A percentile compares a stretch with the other conserved stretches of the same genome.
These are phyloP conservation scores for Pisolithus marmoratus DNA, from an alignment of 768 basidiomycete species.

Conservation along the genomic window DNA sequence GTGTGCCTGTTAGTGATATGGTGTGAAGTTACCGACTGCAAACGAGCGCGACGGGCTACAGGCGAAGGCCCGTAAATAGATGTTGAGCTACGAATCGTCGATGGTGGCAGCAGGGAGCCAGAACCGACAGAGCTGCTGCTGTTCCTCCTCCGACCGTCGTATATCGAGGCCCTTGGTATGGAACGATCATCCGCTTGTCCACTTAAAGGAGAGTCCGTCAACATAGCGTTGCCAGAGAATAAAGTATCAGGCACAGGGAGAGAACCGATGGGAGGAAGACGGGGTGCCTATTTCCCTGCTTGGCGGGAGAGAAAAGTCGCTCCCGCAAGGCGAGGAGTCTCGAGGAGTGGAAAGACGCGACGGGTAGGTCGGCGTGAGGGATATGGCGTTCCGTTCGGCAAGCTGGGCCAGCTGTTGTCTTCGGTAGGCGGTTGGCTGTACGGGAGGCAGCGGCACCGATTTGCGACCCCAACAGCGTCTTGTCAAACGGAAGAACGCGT, in stretches of 20 bases:
- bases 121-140: conserved; percentile 7
- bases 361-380: conserved; percentile 20
- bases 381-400: conserved; percentile 19
- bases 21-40: conserved; percentile 35
- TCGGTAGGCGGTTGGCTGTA: conserved; percentile 60
- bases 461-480: conserved; percentile 27
- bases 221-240: neutral
- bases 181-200: neutral
- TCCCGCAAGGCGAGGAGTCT: conserved; percentile 20
- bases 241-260: conserved; percentile 11
- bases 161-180: conserved; percentile 2
- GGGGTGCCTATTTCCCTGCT: conserved; percentile 17
- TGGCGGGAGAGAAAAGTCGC: conserved; percentile 28
- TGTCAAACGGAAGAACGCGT: conserved; percentile 34
- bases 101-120: conserved; percentile 16
- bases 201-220: conserved; percentile 5
- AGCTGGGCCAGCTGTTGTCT: conserved; percentile 45
- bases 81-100: conserved; percentile 4
- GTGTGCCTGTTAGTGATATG: conserved; percentile 32
- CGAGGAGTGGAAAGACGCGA: conserved; percentile 18
- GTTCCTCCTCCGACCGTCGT: neutral
- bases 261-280: conserved; percentile 9
- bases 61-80: conserved; percentile 6
- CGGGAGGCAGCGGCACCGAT: conserved; percentile 52
- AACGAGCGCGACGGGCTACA: conserved; percentile 25